These are phyloP conservation scores for Decorospora gaudefroyi DNA, from an alignment of 2,329 filamentous ascomycete genomes.

Conservation along the genomic window DNA sequence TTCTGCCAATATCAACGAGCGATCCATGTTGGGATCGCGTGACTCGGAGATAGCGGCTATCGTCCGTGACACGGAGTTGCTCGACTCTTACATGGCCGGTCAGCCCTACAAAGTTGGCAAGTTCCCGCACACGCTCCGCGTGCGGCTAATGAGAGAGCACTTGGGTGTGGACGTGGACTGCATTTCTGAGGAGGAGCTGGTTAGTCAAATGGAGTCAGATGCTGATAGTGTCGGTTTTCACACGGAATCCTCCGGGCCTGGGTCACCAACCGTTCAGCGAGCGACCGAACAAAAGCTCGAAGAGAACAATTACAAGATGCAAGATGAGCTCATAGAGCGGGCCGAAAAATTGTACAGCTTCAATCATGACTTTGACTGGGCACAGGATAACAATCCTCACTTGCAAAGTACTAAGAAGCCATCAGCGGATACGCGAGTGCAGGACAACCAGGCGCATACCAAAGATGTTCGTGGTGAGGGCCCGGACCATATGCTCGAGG, in stretches of 20 bases:
- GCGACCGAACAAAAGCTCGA: conserved; percentile 48
- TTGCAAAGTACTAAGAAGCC: conserved; percentile 59
- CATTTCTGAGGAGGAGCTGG: conserved; percentile 55
- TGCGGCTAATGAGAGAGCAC: conserved; percentile 95
- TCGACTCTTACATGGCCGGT: conserved; percentile 89
- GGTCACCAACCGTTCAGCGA: conserved; percentile 42
- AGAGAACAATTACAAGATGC: conserved; percentile 50
- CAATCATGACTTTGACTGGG: conserved; percentile 74
- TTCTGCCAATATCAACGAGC: conserved; percentile 97
- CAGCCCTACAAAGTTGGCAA: conserved; percentile 86
- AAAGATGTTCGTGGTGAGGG: conserved; percentile 81
- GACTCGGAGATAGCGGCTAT: conserved; percentile 92
- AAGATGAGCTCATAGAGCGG: conserved; percentile 62
- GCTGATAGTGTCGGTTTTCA: conserved; percentile 71
- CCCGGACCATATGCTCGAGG: conserved; percentile 68
- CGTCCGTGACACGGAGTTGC: conserved; percentile 89
- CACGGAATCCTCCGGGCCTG: conserved; percentile 42
- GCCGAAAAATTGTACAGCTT: conserved; percentile 67
- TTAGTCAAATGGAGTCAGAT: conserved; percentile 40
- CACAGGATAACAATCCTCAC: conserved; percentile 62
- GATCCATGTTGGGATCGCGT: conserved; percentile 87
- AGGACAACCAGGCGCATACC: conserved; percentile 64
- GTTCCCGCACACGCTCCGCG: conserved; percentile 89
- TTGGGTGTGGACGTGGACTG: conserved; percentile 94
- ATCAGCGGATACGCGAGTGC: conserved; percentile 63